Base-by-base conservation (phyloP, 768 basidiomycete genomes). In the Suillus ampliporus region DNA sequence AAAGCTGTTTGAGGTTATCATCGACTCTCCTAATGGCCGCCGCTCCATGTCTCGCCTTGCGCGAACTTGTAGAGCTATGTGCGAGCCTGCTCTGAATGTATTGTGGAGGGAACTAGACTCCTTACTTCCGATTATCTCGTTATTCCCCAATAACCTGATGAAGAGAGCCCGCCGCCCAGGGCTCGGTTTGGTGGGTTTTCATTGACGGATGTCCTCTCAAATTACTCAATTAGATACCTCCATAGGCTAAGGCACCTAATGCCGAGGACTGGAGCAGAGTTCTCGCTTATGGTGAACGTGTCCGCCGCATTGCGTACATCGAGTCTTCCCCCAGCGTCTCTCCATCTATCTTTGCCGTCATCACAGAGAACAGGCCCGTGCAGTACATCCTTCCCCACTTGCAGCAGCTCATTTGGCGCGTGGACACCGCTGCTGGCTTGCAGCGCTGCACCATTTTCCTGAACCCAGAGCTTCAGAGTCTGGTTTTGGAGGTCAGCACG, bases 21-120 rank as follows among this genome's bases (percentile, higher is more conserved):
- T 81, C 63, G 84, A 86, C 54, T 74, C 84, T 9, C 85, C 90
- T 6, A 84, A 82, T 66, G 91, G 91, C 41, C 86, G 82, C 65
- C 87, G 89, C 53, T 81, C 85, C 48, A 75, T 92, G 62, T 88
- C 89, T 56, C 82, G 91, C 69, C 79, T 93, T 67, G 85, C 91
- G 53, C 83, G 91, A 58, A 91, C 91, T 51, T 92, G 91, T 76
- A 86, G 83, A 65, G 85, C 87, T n/a, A 78, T 91, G 72, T 86
- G 82, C 67, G 90, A 89, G 66, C 89, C 89, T 15, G 85, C 87
- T n/a, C 71, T 92, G 67, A 79, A 87, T 71, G 78, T 88, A 54
- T 80, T 93, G 35, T 93, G 91, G 91, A 85, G 83, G 71, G 91
- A 93, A 68, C 77, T 93, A 61, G 90, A 92, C 72, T 90, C 89